phyloP scores from a whole-genome alignment of 345 rosid species.

The Balakata baccata region DNA sequence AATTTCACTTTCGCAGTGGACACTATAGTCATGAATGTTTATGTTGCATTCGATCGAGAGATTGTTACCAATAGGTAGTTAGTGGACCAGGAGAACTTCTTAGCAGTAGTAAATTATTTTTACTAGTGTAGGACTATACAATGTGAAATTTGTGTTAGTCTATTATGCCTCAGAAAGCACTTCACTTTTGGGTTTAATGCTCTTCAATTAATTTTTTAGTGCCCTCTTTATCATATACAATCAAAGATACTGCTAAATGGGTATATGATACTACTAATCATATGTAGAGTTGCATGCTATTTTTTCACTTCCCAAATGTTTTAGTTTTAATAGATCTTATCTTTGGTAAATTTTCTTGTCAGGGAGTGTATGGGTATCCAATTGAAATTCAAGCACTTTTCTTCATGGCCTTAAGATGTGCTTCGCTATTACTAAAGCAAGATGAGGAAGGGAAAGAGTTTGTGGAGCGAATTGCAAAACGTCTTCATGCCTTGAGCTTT shows the following conservation, averaged over 20 bases:
- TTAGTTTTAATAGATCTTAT: conserved; percentile 9
- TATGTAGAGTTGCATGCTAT: background rate
- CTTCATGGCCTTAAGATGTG: conserved; percentile 90
- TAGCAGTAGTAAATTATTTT: background rate
- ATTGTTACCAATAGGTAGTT: background rate
- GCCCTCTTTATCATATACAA: background rate
- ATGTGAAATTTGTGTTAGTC: background rate
- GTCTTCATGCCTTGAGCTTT: conserved; percentile 86
- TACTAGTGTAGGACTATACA: background rate
- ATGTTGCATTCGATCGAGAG: background rate
- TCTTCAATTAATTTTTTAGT: background rate
- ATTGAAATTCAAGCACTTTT: conserved; percentile 94
- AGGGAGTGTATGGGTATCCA: conserved; percentile 98
- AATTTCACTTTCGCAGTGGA: background rate
- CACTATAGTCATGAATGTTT: background rate
- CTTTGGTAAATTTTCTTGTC: conserved; percentile 14
- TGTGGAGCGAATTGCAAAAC: conserved; percentile 78
- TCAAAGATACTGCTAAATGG: background rate
- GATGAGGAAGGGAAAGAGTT: conserved; percentile 88
- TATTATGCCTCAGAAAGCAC: background rate
- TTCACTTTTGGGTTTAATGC: background rate
- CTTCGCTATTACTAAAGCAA: conserved; percentile 72
- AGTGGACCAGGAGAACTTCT: background rate
- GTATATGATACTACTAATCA: background rate
- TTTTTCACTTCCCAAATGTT: background rate